Percentiles rank a stretch among this genome's conserved stretches.
These are phyloP conservation scores for Xylaria hypoxylon DNA, from an alignment of 2,329 filamentous ascomycete species.

Conservation along the genomic window DNA sequence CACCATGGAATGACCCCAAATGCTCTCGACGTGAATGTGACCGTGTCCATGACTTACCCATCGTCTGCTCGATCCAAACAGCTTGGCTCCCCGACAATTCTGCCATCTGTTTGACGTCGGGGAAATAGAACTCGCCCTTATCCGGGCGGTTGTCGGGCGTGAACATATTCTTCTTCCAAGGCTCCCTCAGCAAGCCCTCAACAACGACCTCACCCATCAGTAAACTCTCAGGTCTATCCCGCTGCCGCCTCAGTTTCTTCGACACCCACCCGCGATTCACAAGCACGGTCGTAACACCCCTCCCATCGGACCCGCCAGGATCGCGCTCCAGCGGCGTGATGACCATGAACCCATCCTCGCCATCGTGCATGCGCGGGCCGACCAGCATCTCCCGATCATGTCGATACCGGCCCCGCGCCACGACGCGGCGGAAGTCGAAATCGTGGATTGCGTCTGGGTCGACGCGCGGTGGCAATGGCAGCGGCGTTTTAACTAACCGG, in stretches of 20 bases:
- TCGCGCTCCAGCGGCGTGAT: conserved; percentile 88
- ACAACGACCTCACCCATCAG: conserved; percentile 79
- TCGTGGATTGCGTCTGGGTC: conserved; percentile 85
- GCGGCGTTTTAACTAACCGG: conserved; percentile 83
- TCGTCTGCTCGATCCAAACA: conserved; percentile 96
- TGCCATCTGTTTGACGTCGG: conserved; percentile 94
- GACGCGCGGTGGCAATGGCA: conserved; percentile 85
- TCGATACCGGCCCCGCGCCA: conserved; percentile 76
- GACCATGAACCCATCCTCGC: conserved; percentile 90
- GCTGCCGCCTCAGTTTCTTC: conserved; percentile 76
- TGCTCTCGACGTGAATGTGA: background rate
- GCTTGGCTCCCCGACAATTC: conserved; percentile 81
- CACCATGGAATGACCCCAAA: background rate
- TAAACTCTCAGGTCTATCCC: conserved; percentile 71
- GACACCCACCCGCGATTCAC: conserved; percentile 94
- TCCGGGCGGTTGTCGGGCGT: conserved; percentile 90
- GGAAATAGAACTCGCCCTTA: conserved; percentile 91
- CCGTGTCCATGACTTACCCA: conserved; percentile 70
- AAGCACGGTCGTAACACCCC: conserved; percentile 70
- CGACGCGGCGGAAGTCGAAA: conserved; percentile 91
- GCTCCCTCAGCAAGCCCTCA: conserved; percentile 85
- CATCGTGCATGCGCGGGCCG: conserved; percentile 88
- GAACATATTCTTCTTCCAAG: conserved; percentile 98
- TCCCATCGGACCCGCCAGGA: conserved; percentile 42
- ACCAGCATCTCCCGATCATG: conserved; percentile 98